Percentiles rank a stretch among this genome's conserved stretches.
Conservation (phyloP, 345 rosid genomes). For the Lepidium didymum region DNA sequence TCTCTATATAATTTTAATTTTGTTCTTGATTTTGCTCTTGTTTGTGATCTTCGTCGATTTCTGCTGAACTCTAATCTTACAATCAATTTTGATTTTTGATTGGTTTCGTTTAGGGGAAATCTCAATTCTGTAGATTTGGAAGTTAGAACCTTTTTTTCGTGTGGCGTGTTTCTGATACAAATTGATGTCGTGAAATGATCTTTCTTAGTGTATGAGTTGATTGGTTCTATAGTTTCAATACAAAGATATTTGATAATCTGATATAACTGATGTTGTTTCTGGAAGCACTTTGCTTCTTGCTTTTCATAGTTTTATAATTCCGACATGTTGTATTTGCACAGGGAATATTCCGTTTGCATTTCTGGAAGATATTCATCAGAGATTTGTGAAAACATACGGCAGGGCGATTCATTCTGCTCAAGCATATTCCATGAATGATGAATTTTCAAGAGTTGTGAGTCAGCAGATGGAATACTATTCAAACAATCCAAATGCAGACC, state of each 20-base stretch:
- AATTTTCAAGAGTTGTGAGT: constrained; percentile 86
- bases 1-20: background rate
- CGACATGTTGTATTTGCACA: background rate
- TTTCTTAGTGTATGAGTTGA: background rate
- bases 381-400: constrained; percentile 57
- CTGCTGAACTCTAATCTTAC: background rate
- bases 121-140: background rate
- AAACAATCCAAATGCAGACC: constrained; percentile 80
- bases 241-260: background rate
- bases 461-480: constrained; percentile 91
- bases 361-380: constrained; percentile 92
- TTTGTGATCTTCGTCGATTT: background rate
- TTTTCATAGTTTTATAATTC: background rate
- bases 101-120: background rate
- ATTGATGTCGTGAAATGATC: background rate
- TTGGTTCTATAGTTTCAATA: background rate
- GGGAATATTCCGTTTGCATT: constrained; percentile 91
- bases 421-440: constrained; percentile 94
- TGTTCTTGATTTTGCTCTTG: background rate
- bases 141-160: background rate
- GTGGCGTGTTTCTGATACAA: background rate
- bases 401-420: constrained; percentile 72
- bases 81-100: background rate
- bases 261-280: background rate
- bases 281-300: background rate